Evolutionary conservation across 805 yeast genomes (phyloP), one percentile per base, ranked within the genome.

Genomic region (Candida dendrica): DNA sequence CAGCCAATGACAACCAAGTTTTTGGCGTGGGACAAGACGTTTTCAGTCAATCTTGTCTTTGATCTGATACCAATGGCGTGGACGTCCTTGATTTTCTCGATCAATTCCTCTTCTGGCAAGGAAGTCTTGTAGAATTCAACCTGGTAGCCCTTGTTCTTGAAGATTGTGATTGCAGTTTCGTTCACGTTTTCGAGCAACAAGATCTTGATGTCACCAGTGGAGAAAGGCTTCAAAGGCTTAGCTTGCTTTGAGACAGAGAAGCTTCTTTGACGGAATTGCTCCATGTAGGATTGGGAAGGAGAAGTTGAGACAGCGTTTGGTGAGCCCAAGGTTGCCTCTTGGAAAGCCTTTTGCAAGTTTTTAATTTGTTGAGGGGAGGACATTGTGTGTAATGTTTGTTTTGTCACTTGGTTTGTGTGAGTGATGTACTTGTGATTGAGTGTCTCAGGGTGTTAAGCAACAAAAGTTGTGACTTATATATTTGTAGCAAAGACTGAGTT

Each of bases 21-120:
- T 63, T 81, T 84, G 44, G 98, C 98, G 55, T 85, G 86, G 49
- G 77, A 72, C 55, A 93, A 72, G 24, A 93, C 80, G 40, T 79
- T 79, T 52, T 77, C 83, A 34, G 89, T 86, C 59, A 93, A 73
- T 65, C 81, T 85, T 40, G 98, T 93, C 74, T 93, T 93, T 46
- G 98, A 93, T 72, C 98, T 86, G 60, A 93, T 90, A 67, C 98
- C 98, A 60, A 93, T 81, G 46, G 96, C 98, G 62, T 93, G 98
- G 40, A 88, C 96, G 54, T 84, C 88, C 59, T 76, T 75, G 66
- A 93, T 91, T 68, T 89, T 90, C 69, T 88, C 95, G 59, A 93
- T 87, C 62, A 93, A 79, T 69, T 89, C 96, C 9, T 81, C 96
- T 66, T 93, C 98, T 19, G 87, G 82, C 55, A 93, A 69, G 6